A percentile compares a stretch with the other conserved stretches of the same genome.
Evolutionary conservation across 2,329 filamentous ascomycete species (phyloP).

Genomic region (Cordyceps farinosa): DNA sequence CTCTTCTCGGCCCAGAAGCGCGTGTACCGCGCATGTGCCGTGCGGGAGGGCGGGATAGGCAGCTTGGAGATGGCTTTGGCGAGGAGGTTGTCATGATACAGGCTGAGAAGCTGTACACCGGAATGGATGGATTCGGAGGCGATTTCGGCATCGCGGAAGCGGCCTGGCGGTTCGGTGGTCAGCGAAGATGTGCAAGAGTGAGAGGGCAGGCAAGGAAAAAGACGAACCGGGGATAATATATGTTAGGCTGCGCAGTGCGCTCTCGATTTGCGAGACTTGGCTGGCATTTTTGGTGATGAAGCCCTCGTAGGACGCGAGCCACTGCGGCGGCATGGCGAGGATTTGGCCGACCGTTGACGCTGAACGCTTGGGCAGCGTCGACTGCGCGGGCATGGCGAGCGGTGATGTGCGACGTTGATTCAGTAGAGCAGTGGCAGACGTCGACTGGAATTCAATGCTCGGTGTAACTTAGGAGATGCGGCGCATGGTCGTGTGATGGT

Average conservation of each 20-base stretch:
- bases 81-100: constrained; percentile 90
- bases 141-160: constrained; percentile 88
- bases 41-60: constrained; percentile 51
- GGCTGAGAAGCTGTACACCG: constrained; percentile 79
- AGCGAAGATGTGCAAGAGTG: background rate
- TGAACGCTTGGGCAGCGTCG: constrained; percentile 17
- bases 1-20: constrained; percentile 62
- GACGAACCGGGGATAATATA: constrained; percentile 83
- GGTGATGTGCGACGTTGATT: background rate
- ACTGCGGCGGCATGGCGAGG: constrained; percentile 59
- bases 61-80: constrained; percentile 59
- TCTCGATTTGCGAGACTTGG: constrained; percentile 93
- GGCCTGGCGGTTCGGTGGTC: constrained; percentile 46
- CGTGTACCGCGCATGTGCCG: constrained; percentile 63
- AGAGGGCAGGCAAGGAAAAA: background rate
- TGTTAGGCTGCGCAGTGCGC: constrained; percentile 83
- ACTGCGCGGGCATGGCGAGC: constrained; percentile 16
- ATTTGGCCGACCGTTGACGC: constrained; percentile 32
- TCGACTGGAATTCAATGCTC: background rate
- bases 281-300: constrained; percentile 95
- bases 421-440: no score
- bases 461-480: background rate
- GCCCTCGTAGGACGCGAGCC: constrained; percentile 71
- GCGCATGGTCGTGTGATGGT: background rate
- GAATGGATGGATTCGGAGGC: constrained; percentile 91